Base-by-base conservation (phyloP, 2,329 filamentous ascomycete species). In the Pezicula carpinea region DNA sequence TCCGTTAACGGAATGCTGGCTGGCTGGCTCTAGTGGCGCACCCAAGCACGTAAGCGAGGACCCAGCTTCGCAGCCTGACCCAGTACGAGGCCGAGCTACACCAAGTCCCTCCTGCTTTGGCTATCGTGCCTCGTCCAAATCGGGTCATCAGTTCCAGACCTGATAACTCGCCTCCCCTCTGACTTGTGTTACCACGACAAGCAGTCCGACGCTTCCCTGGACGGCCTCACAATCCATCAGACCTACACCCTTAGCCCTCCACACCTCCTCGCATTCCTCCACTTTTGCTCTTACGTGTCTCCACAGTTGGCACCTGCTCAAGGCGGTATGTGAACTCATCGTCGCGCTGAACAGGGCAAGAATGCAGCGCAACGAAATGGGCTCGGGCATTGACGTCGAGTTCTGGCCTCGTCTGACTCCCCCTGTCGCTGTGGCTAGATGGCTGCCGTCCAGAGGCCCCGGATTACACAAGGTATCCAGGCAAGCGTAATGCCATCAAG, bases 211-310 rank as follows among this genome's bases (percentile, higher is more conserved):
- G 19, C 38, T 26, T 22, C 21, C 38, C 18, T 23, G n/a, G 38
- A 40, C 19, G 14, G 21, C 19, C 19, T 13, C 13, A 8, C 5
- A 29, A 29, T 29, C 13, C 26, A 29, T 29, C 26, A 29, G 26
- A 29, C 26, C 26, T 29, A 29, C 26, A 6, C 5, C 13, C 26
- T 55, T 61, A 63, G 60, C 54, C 54, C 58, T 64, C 58, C 61
- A 62, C 61, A 62, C 59, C 56, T 58, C 31, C 44, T 35, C 32
- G 44, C 15, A 48, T 22, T 18, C 58, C 57, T 60, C 60, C 61
- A 63, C 59, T 62, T 56, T 60, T 61, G 55, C 43, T 55, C 32
- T 42, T 49, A 54, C 49, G 50, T 57, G 55, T 57, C 55, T 61
- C 59, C 60, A 62, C 54, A 57, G 44, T 53, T 42, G 33, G 48